Percentiles rank a stretch among this genome's conserved stretches.
Evolutionary conservation across 495 filamentous ascomycete genomes (phyloP).

Genomic region (Aspergillus asperescens): DNA sequence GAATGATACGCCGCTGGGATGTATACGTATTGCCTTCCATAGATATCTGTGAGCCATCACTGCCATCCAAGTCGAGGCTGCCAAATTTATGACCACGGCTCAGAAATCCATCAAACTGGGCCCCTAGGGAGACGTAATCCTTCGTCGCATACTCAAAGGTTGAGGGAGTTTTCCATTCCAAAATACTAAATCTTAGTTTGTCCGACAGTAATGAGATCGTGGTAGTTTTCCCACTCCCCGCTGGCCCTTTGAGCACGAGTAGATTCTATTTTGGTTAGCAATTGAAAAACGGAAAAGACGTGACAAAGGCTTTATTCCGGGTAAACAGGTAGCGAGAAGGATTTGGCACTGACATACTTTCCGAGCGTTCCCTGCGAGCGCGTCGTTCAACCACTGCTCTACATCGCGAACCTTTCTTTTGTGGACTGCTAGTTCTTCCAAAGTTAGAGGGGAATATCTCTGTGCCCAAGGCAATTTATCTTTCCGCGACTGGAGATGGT

Average conservation of each 20-base stretch:
- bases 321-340: background rate
- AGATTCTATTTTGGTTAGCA: slow-evolving; percentile 51
- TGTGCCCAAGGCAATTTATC: slow-evolving; percentile 72
- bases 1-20: slow-evolving; percentile 53
- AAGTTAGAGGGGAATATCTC: slow-evolving; percentile 62
- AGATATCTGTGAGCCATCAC: background rate
- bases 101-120: slow-evolving; percentile 89
- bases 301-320: background rate
- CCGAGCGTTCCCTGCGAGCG: slow-evolving; percentile 52
- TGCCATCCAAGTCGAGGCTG: slow-evolving; percentile 55
- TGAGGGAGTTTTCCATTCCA: slow-evolving; percentile 86
- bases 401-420: slow-evolving; percentile 91
- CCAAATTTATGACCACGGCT: slow-evolving; percentile 71
- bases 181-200: slow-evolving; percentile 62
- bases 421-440: slow-evolving; percentile 87
- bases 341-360: slow-evolving; percentile 26
- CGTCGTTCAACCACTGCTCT: slow-evolving; percentile 69
- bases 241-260: slow-evolving; percentile 82
- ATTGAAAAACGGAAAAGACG: background rate
- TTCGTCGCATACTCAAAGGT: slow-evolving; percentile 52
- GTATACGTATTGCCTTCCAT: slow-evolving; percentile 4
- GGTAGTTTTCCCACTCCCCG: slow-evolving; percentile 88
- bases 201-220: slow-evolving; percentile 71
- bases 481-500: background rate
- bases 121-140: slow-evolving; percentile 58